These are phyloP conservation scores for Flammula alnicola DNA, from an alignment of 1,284 basidiomycete genomes.

Conservation along the genomic window DNA sequence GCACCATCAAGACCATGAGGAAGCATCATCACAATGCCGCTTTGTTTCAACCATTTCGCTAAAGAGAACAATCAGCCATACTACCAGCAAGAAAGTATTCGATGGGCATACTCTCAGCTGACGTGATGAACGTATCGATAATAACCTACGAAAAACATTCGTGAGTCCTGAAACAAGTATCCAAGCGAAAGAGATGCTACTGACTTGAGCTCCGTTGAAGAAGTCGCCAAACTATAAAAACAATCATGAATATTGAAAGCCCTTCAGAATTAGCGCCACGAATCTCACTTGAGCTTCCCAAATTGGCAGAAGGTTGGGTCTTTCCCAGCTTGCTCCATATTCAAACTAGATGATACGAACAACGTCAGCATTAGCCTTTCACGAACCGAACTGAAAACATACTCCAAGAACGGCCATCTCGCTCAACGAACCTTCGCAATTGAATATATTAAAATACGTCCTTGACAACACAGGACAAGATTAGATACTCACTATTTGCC, in stretches of 20 bases:
- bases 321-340: conserved; percentile 87
- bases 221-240: conserved; percentile 80
- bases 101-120: conserved; percentile 70
- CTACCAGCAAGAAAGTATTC: neutral
- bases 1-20: conserved; percentile 90
- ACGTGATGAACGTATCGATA: conserved; percentile 87
- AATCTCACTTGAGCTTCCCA: conserved; percentile 84
- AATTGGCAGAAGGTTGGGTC: conserved; percentile 78
- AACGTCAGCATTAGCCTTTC: too few relatives aligned
- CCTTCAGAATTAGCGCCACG: neutral
- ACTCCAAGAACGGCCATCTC: conserved; percentile 87
- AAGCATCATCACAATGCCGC: conserved; percentile 84
- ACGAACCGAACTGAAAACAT: too few relatives aligned
- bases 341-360: conserved; percentile 62
- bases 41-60: conserved; percentile 96
- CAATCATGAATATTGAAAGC: neutral
- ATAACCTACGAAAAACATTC: conserved; percentile 54
- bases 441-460: neutral
- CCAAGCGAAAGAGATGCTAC: conserved; percentile 7
- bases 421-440: conserved; percentile 72
- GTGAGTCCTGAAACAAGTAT: neutral
- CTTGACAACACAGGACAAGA: neutral
- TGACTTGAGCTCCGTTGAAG: conserved; percentile 82
- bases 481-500: conserved; percentile 72
- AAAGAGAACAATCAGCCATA: conserved; percentile 4